Base-by-base conservation (phyloP, 129 eudicot species). In the Glebionis coronaria region DNA sequence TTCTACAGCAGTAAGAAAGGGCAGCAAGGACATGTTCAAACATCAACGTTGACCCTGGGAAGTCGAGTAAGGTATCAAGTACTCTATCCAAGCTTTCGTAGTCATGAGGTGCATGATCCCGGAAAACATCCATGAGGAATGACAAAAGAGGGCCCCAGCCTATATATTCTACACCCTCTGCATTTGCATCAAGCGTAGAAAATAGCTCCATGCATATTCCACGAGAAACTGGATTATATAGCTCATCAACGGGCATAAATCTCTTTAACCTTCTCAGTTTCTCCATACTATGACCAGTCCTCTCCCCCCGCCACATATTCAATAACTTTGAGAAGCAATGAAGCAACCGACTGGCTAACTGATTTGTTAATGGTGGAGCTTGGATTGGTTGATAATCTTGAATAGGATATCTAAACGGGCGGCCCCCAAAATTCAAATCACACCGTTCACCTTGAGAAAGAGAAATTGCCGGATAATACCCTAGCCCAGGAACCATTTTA, bases 361-460 rank as follows among this genome's bases (percentile, higher is more conserved):
- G 42, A 53, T 59, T 68, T 73, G 83, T 68, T 28, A 78, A 62
- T 12, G 97, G 99, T 4, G 90, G 90, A 31, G 79, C 71, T 73
- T 89, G 97, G 78, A 94, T 84, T 10, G 97, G 97, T 75, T 80
- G 85, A 77, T 81, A 94, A 9, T 89, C 97, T 68, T 82, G 75
- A 54, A 90, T 44, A 46, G 99, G 91, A 68, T 86, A 79, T 49
- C 84, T 80, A 61, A 94, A 94, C 5, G 97, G 94, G 58, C 76
- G 79, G n/a, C 65, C 90, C 72, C 99, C 99, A 74, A 94, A 94
- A 73, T 94, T 94, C 53, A 94, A 73, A 72, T 87, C 94, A 67
- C 95, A 94, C 28, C 87, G 81, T 72, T 94, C 99, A 54, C 95
- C 99, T 77, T 84, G 99, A 76, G 99, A 94, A 54, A 94, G 86